Conservation (phyloP, 2,329 filamentous ascomycete genomes). For the Amauroascus verrucosus region DNA sequence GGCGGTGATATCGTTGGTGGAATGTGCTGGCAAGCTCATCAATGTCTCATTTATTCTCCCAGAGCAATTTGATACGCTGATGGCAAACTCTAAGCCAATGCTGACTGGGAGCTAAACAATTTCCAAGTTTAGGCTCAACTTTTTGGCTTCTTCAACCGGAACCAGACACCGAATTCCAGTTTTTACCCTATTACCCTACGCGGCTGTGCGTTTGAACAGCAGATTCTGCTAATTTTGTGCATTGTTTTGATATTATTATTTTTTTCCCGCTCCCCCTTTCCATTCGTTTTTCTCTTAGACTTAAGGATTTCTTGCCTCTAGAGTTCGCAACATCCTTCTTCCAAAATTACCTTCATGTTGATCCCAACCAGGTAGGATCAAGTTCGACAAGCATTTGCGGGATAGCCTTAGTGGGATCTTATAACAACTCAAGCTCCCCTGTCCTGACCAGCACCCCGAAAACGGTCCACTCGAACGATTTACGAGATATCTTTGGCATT, state of each 20-base stretch:
- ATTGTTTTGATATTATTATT: neutral
- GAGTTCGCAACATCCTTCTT: neutral
- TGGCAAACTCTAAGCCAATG: neutral
- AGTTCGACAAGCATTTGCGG: conserved; percentile 4
- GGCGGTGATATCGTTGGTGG: neutral
- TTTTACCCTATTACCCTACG: neutral
- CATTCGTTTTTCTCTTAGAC: neutral
- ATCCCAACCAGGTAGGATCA: neutral
- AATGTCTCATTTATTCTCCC: neutral
- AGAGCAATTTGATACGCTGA: neutral
- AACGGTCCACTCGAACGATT: neutral
- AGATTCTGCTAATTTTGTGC: too few relatives aligned
- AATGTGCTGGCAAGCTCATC: conserved; percentile 4
- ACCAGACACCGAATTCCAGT: neutral
- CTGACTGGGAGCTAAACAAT: neutral
- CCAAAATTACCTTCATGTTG: neutral
- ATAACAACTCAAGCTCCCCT: conserved; percentile 7
- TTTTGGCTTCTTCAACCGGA: conserved; percentile 3
- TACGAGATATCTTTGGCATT: neutral
- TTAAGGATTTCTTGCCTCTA: neutral
- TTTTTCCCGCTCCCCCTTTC: too few relatives aligned
- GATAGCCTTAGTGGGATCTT: neutral
- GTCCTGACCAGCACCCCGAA: neutral
- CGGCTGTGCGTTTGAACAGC: neutral
- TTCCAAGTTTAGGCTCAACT: neutral